phyloP scores from a whole-genome alignment of 352 stramenopile genomes.

The Aphanomyces cochlioides region DNA sequence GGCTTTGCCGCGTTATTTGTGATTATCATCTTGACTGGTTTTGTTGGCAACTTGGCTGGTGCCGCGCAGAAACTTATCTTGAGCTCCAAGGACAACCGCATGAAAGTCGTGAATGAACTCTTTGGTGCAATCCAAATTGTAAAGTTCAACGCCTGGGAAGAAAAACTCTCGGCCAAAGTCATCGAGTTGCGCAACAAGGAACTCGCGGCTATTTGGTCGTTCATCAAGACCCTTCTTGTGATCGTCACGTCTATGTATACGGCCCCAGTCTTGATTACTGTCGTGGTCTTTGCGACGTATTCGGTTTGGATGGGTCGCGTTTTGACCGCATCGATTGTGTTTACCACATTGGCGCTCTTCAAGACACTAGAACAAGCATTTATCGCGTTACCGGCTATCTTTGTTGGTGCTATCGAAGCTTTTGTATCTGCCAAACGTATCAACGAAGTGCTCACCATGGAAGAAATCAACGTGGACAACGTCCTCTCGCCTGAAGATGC shows the following conservation, averaged over 20 bases:
- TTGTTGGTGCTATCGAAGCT: conserved; percentile 45
- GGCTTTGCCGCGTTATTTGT: conserved; percentile 38
- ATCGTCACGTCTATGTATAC: conserved; percentile 6
- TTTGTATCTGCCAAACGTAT: conserved; percentile 42
- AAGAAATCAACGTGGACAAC: background rate
- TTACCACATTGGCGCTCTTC: conserved; percentile 59
- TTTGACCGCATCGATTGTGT: conserved; percentile 54
- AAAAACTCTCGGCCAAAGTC: conserved; percentile 77
- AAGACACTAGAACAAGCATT: conserved; percentile 42
- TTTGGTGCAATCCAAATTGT: conserved; percentile 65
- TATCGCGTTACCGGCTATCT: conserved; percentile 37
- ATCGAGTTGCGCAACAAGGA: conserved; percentile 51
- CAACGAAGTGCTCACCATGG: conserved; percentile 35
- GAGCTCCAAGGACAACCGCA: conserved; percentile 39
- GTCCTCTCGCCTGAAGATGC: conserved; percentile 12
- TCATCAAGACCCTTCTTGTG: conserved; percentile 8
- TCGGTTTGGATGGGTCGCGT: conserved; percentile 37
- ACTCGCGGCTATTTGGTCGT: conserved; percentile 35
- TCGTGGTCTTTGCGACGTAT: conserved; percentile 41
- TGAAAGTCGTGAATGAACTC: conserved; percentile 46
- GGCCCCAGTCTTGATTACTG: background rate
- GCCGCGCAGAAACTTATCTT: conserved; percentile 33
- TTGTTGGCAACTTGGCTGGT: conserved; percentile 24
- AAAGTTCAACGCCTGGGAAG: conserved; percentile 89
- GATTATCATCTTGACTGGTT: conserved; percentile 33